These are phyloP conservation scores for Pseudozyma sp. DNA, from an alignment of 1,284 basidiomycete genomes.

Conservation along the genomic window DNA sequence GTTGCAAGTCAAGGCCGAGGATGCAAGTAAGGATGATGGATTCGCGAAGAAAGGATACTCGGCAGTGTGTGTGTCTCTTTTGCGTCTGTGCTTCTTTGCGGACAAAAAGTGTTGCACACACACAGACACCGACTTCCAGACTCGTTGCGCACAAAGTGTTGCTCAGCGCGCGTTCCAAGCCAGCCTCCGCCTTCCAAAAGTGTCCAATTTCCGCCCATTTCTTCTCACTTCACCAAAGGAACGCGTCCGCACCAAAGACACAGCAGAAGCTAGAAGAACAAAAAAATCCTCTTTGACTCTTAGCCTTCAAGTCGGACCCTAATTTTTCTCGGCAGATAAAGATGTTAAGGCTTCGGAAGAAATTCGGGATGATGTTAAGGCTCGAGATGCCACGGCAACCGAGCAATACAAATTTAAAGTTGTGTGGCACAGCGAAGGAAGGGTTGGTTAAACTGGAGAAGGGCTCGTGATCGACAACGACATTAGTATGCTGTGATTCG, in stretches of 20 bases:
- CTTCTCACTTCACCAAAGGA: constrained; percentile 10
- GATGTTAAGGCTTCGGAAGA: neutral
- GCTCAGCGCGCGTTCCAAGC: constrained; percentile 9
- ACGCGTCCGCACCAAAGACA: constrained; percentile 10
- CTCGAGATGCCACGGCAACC: too few species aligned
- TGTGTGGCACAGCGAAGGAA: too few species aligned
- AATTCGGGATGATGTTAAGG: neutral
- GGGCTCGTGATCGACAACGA: too few species aligned
- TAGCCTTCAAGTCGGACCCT: neutral
- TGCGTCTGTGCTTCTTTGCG: neutral
- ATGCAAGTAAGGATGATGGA: too few species aligned
- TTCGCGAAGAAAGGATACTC: too few species aligned
- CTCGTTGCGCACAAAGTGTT: constrained; percentile 18
- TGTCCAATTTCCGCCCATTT: neutral
- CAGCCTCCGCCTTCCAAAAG: neutral
- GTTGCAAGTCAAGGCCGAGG: too few species aligned
- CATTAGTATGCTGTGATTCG: too few species aligned
- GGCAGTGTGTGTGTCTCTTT: neutral
- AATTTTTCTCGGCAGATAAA: neutral
- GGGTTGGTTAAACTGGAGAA: too few species aligned
- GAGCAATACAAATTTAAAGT: too few species aligned
- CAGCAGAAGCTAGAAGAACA: constrained; percentile 48
- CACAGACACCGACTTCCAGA: neutral
- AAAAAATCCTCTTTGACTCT: constrained; percentile 2
- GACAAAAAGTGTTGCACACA: neutral